Evolutionary conservation across 768 basidiomycete genomes (phyloP), one percentile per base, ranked within the genome.

Genomic region (Calocybe cyanea): DNA sequence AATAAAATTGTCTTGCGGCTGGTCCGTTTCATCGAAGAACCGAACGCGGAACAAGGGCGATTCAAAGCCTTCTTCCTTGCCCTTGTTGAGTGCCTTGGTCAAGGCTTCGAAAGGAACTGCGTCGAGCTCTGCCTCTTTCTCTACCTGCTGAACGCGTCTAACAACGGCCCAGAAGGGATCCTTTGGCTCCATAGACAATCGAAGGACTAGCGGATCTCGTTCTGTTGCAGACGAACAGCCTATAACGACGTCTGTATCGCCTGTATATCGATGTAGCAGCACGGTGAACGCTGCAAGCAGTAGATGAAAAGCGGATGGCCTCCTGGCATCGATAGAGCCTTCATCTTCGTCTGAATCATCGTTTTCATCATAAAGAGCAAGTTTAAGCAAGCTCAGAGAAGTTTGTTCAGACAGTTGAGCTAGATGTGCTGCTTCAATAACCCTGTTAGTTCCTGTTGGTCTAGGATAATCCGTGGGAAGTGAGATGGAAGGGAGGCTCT

Each of bases 401-500:
- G 89, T 80, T 54, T 83, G 80, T 47, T 82, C 76, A 31, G 89
- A 78, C 39, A 97, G 78, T 49, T 85, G 72, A 34, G 84, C 73
- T 9, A 76, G 57, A 60, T 93, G 81, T 5, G 79, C 84, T 9
- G 93, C 86, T 58, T 97, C 95, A 59, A 99, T 84, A 15, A 92
- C 71, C 56, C 81, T 87, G 64, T 81, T 77, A 14, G 79, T 67
- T 14, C 78, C 82, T 5, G 83, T 72, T 21, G 89, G 85, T 45
- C 94, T 73, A 2, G 95, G 94, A 63, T 96, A 99, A 65, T 98
- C 96, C 0, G 95, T 95, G 0, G 96, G 95, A 24, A 99, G 71
- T 6, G 91, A 90, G 53, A 98, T 85, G 3, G 87, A 85, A 1
- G 96, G 94, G 2, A 94, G 66, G 58, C 85, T 85, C 61, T 85